Conservation (phyloP, 2,329 filamentous ascomycete genomes). For the Gremmenia infestans region DNA sequence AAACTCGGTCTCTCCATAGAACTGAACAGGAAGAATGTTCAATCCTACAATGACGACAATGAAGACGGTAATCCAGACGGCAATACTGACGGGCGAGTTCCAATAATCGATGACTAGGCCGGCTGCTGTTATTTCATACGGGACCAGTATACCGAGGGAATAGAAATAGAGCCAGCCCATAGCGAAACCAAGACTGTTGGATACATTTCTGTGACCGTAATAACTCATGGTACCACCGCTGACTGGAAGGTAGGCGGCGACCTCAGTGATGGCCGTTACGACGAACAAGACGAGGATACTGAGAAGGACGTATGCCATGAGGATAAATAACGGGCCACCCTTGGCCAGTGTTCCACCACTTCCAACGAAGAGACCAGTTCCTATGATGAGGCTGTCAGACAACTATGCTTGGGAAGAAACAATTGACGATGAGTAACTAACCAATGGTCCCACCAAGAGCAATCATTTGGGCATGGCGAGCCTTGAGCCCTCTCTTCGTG, state of each 20-base stretch:
- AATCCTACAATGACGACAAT: slow-evolving; percentile 35
- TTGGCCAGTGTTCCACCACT: slow-evolving; percentile 39
- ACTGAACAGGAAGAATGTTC: slow-evolving; percentile 45
- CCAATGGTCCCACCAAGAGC: slow-evolving; percentile 39
- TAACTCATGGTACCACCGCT: slow-evolving; percentile 44
- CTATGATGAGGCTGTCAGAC: slow-evolving; percentile 5
- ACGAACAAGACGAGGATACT: slow-evolving; percentile 40
- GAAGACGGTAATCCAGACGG: slow-evolving; percentile 38
- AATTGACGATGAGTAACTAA: not conserved
- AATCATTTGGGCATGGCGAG: slow-evolving; percentile 30
- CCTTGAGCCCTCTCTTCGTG: slow-evolving; percentile 28
- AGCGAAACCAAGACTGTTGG: slow-evolving; percentile 39
- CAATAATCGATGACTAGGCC: slow-evolving; percentile 41
- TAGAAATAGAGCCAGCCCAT: slow-evolving; percentile 38
- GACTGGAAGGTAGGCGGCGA: slow-evolving; percentile 57
- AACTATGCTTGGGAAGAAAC: not conserved
- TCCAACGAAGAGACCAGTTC: slow-evolving; percentile 37
- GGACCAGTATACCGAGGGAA: slow-evolving; percentile 36
- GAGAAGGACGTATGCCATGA: slow-evolving; percentile 41
- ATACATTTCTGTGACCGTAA: slow-evolving; percentile 42
- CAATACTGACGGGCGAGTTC: slow-evolving; percentile 37
- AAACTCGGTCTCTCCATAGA: slow-evolving; percentile 59
- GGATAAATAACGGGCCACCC: slow-evolving; percentile 41
- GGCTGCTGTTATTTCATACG: slow-evolving; percentile 37
- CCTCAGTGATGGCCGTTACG: slow-evolving; percentile 50